Percentiles rank a stretch among this genome's conserved stretches.
Evolutionary conservation across 163 green algal species (phyloP).

Genomic region (Chloromonas sp.): DNA sequence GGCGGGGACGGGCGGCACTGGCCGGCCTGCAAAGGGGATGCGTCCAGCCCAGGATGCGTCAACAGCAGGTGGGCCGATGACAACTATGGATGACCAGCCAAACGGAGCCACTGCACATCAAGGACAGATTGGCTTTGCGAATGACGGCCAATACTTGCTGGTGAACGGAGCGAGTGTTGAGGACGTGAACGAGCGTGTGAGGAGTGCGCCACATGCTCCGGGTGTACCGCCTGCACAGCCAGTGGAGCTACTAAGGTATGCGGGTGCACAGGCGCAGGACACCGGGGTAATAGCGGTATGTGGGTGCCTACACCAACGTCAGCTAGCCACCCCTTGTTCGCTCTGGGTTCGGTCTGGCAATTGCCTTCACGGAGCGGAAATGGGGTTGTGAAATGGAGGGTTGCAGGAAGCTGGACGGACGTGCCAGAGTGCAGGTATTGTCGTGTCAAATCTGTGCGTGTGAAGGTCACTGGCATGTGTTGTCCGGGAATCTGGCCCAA

Average conservation of each 20-base stretch:
- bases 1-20: background rate
- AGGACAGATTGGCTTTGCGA: conserved; percentile 66
- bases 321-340: too few species aligned
- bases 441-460: too few species aligned
- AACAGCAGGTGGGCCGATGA: background rate
- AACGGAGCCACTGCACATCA: background rate
- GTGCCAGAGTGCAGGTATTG: too few species aligned
- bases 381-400: too few species aligned
- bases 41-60: background rate
- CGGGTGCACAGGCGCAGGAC: background rate
- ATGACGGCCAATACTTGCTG: conserved; percentile 78
- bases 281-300: too few species aligned
- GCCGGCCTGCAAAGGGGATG: background rate
- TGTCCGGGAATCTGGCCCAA: too few species aligned
- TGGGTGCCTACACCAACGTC: too few species aligned
- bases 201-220: background rate
- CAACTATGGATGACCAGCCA: background rate
- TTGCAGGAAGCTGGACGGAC: too few species aligned
- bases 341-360: too few species aligned
- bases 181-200: conserved; percentile 38
- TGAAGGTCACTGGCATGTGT: too few species aligned
- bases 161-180: conserved; percentile 59
- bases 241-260: conserved; percentile 3
- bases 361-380: too few species aligned
- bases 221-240: background rate